Percentiles rank a stretch among this genome's conserved stretches.
Conservation (phyloP, 2,329 filamentous ascomycete genomes). For the Chaetomium globosum region DNA sequence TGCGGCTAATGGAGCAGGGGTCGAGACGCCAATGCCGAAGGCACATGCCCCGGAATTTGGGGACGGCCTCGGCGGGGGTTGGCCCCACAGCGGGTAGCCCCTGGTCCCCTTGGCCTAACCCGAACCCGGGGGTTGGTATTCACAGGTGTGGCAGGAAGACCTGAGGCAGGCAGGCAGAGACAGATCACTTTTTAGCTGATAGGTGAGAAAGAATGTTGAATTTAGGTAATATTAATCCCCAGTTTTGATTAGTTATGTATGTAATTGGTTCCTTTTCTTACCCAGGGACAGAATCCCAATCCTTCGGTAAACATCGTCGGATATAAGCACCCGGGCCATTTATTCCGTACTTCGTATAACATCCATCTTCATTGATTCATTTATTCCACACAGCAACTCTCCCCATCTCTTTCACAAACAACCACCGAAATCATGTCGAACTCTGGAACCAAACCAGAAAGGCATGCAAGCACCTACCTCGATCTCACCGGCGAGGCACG, state of each 20-base stretch:
- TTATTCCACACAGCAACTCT: neutral
- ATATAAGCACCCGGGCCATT: neutral
- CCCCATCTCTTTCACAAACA: neutral
- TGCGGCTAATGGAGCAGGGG: conserved; percentile 16
- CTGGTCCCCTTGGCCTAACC: neutral
- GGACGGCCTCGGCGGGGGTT: neutral
- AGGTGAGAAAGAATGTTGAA: neutral
- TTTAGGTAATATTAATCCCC: neutral
- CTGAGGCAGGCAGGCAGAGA: too few species aligned
- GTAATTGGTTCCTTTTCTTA: too few species aligned
- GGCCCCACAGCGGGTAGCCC: neutral
- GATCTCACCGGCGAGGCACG: conserved; percentile 28
- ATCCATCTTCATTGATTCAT: neutral
- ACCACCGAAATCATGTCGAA: conserved; percentile 5
- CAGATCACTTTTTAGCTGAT: neutral
- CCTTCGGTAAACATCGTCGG: neutral
- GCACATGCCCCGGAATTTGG: conserved; percentile 7
- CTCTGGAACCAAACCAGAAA: neutral
- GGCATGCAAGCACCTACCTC: neutral
- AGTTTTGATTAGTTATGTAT: neutral
- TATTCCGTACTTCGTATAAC: too few species aligned
- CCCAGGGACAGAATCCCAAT: neutral
- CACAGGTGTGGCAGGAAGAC: too few species aligned
- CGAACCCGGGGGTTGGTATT: too few species aligned
- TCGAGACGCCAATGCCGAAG: conserved; percentile 16